Evolutionary conservation across 2,329 filamentous ascomycete genomes (phyloP).

Genomic region (Exophiala phaeomuriformis): DNA sequence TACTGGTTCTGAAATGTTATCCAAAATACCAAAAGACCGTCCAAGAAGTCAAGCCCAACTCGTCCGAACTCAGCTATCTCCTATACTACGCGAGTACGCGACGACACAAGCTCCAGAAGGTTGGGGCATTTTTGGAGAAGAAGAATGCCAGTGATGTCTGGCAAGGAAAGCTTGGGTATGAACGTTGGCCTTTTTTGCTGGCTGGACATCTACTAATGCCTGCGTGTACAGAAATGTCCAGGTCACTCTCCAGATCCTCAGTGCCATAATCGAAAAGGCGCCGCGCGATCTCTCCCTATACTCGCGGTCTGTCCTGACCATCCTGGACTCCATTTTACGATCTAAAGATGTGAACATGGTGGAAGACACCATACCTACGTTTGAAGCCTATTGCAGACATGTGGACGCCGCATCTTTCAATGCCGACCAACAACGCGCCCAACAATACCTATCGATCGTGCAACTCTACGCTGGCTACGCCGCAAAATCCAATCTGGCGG

Average conservation of each 20-base stretch:
- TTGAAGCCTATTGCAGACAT: constrained; percentile 79
- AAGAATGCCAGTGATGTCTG: constrained; percentile 87
- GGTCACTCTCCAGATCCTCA: constrained; percentile 87
- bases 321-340: constrained; percentile 72
- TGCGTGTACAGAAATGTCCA: constrained; percentile 65
- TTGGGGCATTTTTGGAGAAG: constrained; percentile 89
- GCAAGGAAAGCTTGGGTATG: constrained; percentile 76
- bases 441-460: constrained; percentile 75
- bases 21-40: constrained; percentile 85
- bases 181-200: constrained; percentile 3
- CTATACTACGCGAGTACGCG: constrained; percentile 95
- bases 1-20: constrained; percentile 92
- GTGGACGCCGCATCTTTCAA: constrained; percentile 80
- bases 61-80: constrained; percentile 92
- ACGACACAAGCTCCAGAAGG: constrained; percentile 91
- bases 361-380: constrained; percentile 79
- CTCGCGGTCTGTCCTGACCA: constrained; percentile 72
- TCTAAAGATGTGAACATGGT: constrained; percentile 88
- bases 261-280: constrained; percentile 85
- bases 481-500: constrained; percentile 48
- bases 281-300: constrained; percentile 86
- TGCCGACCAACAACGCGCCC: constrained; percentile 75
- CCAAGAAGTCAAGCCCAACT: constrained; percentile 90
- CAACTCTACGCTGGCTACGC: constrained; percentile 72
- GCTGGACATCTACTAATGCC: not conserved